Conservation (phyloP, 139 green algal species). For the Micractinium sp. region DNA sequence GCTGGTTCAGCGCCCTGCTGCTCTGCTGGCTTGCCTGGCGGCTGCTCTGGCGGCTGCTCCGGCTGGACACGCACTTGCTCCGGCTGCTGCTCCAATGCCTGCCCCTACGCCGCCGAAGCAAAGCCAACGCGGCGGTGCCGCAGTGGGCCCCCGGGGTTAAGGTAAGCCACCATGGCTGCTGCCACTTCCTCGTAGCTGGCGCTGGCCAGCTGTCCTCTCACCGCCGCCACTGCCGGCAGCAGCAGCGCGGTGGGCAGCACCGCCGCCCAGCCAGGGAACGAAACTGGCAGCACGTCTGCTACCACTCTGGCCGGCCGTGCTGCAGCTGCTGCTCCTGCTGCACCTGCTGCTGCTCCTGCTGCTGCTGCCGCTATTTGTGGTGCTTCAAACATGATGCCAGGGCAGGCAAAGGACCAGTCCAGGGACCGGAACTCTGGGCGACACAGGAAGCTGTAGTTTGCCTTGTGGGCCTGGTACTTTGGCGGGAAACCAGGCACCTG, state of each 20-base stretch:
- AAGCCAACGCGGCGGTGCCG: conserved; percentile 10
- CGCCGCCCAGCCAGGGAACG: conserved; percentile 7
- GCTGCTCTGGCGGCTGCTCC: no score
- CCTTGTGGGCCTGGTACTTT: conserved; percentile 10
- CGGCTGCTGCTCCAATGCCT: no score
- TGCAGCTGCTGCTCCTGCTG: no score
- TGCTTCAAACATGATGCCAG: not conserved
- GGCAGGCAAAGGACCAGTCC: conserved; percentile 27
- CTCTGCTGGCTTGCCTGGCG: not conserved
- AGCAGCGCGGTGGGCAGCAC: conserved; percentile 13
- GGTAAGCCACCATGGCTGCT: conserved; percentile 9
- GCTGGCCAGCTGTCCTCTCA: not conserved
- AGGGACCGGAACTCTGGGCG: not conserved
- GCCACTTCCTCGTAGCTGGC: conserved; percentile 4
- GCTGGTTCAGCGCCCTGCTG: not conserved
- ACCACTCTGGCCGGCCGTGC: not conserved
- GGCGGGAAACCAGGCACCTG: not conserved
- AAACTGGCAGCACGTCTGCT: not conserved
- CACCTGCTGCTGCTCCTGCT: not conserved
- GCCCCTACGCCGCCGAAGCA: not conserved
- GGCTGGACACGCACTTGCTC: not conserved
- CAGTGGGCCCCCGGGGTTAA: not conserved
- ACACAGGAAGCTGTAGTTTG: not conserved
- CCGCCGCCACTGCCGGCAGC: conserved; percentile 19
- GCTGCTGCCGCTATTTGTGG: not conserved